Conservation (phyloP, 495 filamentous ascomycete genomes). For the Chlorociboria aeruginascens region DNA sequence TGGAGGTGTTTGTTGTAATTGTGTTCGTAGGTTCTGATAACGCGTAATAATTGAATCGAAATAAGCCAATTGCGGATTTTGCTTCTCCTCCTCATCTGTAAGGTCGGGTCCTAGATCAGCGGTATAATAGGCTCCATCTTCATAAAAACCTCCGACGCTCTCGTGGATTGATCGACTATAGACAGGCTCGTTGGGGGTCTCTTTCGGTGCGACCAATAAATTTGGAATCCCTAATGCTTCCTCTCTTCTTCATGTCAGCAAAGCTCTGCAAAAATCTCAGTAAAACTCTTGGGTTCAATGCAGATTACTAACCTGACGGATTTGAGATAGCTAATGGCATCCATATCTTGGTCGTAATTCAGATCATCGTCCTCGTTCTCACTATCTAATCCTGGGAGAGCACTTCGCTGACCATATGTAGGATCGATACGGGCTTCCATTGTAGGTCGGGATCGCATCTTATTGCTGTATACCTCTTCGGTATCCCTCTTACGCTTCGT, state of each 20-base stretch:
- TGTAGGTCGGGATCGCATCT: conserved; percentile 9
- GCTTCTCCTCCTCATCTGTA: conserved; percentile 17
- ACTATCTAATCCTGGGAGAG: conserved; percentile 63
- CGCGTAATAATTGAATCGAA: conserved; percentile 47
- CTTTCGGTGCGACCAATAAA: conserved; percentile 25
- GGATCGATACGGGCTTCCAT: conserved; percentile 31
- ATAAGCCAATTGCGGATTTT: conserved; percentile 45
- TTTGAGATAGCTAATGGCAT: conserved; percentile 64
- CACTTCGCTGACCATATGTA: conserved; percentile 62
- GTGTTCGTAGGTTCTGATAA: conserved; percentile 45
- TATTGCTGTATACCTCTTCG: conserved; percentile 6
- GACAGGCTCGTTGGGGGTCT: conserved; percentile 11
- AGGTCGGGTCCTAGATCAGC: conserved; percentile 18
- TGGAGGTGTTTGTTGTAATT: conserved; percentile 44
- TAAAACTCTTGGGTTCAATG: conserved; percentile 11
- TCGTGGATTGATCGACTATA: conserved; percentile 28
- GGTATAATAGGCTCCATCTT: conserved; percentile 61
- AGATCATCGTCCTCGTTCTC: conserved; percentile 39
- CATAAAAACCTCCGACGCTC: conserved; percentile 31
- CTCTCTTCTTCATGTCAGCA: conserved; percentile 21
- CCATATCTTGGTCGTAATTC: conserved; percentile 42
- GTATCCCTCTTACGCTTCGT: conserved; percentile 11
- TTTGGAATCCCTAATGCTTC: conserved; percentile 27
- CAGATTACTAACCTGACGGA: conserved; percentile 55
- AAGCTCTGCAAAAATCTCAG: conserved; percentile 20